Conservation (phyloP, 768 basidiomycete genomes). For the Suillus fuscotomentosus region DNA sequence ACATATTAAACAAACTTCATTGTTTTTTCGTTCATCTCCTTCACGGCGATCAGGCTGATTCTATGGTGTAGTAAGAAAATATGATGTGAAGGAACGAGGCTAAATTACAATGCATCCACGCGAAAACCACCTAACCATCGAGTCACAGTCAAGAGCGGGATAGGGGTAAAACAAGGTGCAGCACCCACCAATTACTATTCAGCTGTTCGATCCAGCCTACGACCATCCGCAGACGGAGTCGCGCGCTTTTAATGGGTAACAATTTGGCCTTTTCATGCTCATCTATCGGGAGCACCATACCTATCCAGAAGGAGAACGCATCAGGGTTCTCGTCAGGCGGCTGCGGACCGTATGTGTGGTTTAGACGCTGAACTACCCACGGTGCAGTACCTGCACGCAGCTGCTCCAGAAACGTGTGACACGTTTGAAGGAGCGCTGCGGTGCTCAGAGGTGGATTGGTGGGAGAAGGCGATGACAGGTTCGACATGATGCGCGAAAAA, state of each 20-base stretch:
- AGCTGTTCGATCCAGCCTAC: constrained; percentile 93
- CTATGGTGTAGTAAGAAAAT: background rate
- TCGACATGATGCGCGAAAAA: constrained; percentile 16
- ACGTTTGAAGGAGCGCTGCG: constrained; percentile 44
- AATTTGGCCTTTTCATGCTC: constrained; percentile 87
- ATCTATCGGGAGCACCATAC: constrained; percentile 86
- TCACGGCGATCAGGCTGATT: background rate
- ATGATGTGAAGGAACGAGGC: background rate
- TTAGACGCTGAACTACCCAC: constrained; percentile 89
- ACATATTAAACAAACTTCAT: background rate
- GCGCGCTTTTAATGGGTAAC: constrained; percentile 74
- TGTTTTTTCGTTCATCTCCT: background rate
- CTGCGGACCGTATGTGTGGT: constrained; percentile 75
- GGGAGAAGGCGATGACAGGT: constrained; percentile 12
- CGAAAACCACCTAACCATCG: constrained; percentile 66
- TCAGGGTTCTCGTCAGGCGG: constrained; percentile 60
- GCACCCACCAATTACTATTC: constrained; percentile 50
- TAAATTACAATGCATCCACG: constrained; percentile 62
- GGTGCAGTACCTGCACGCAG: constrained; percentile 74
- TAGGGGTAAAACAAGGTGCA: constrained; percentile 9
- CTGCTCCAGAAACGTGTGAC: constrained; percentile 60
- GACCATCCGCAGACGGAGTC: constrained; percentile 78
- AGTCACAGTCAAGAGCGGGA: constrained; percentile 19
- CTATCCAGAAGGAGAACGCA: constrained; percentile 88
- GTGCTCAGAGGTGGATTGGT: constrained; percentile 18